These are phyloP conservation scores for Biscogniauxia marginata DNA, from an alignment of 2,329 filamentous ascomycete genomes.

Conservation along the genomic window DNA sequence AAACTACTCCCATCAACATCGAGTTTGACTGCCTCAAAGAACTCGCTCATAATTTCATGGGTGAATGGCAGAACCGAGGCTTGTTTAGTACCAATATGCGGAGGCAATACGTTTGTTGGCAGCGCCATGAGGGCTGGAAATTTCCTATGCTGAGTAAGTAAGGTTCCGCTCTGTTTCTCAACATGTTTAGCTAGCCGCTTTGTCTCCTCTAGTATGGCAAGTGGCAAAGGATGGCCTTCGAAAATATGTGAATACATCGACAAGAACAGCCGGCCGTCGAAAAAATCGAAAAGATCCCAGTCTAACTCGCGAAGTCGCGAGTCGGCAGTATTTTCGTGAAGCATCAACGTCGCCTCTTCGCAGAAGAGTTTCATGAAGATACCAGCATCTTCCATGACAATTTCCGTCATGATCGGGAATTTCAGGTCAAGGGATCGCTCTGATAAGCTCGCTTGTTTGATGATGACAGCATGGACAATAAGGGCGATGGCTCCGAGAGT, in stretches of 20 bases:
- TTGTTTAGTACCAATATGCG: neutral
- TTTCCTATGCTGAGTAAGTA: constrained; percentile 7
- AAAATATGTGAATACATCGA: constrained; percentile 5
- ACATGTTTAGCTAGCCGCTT: constrained; percentile 4
- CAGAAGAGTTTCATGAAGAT: constrained; percentile 16
- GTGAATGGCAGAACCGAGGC: constrained; percentile 43
- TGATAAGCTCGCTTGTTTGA: constrained; percentile 4
- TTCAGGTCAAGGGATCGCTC: constrained; percentile 3
- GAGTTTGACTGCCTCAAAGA: constrained; percentile 43
- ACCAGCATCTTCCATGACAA: neutral
- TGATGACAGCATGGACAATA: neutral
- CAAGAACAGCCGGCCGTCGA: constrained; percentile 33
- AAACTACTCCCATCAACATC: constrained; percentile 27
- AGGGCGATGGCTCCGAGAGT: neutral
- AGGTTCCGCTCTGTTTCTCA: neutral
- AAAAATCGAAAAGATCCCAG: constrained; percentile 34
- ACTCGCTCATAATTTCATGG: constrained; percentile 45
- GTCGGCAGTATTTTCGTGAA: constrained; percentile 1
- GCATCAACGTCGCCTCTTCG: constrained; percentile 3
- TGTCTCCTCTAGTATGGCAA: constrained; percentile 17
- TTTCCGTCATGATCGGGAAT: neutral
- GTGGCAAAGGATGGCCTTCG: constrained; percentile 6
- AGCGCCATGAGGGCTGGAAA: neutral
- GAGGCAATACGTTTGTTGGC: neutral
- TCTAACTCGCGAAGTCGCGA: neutral